phyloP scores from a whole-genome alignment of 2,329 filamentous ascomycete genomes.

The Cercospora canescens region DNA sequence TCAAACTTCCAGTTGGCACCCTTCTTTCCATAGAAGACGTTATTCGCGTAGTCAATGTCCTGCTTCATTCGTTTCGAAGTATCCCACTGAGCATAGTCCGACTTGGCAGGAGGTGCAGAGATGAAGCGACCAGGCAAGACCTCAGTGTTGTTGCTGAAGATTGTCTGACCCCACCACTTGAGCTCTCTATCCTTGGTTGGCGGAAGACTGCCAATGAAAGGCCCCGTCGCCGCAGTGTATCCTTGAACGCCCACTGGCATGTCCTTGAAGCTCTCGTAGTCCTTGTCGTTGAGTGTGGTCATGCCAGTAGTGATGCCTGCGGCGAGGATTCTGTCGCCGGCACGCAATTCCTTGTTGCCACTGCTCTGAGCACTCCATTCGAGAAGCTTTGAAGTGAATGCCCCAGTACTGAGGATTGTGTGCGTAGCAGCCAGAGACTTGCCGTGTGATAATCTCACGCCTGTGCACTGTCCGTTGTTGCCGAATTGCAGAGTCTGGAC shows the following conservation, averaged over 20 bases:
- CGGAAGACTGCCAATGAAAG: constrained; percentile 60
- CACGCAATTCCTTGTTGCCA: constrained; percentile 49
- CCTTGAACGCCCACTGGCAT: constrained; percentile 51
- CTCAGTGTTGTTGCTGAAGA: constrained; percentile 59
- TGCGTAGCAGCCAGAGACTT: constrained; percentile 37
- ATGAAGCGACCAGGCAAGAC: constrained; percentile 55
- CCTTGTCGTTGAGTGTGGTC: constrained; percentile 44
- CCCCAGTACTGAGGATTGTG: constrained; percentile 44
- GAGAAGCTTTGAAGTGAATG: constrained; percentile 45
- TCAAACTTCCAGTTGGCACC: constrained; percentile 59
- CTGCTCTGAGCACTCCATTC: constrained; percentile 53
- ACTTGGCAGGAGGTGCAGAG: constrained; percentile 57
- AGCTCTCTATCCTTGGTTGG: constrained; percentile 49
- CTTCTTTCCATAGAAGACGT: constrained; percentile 61
- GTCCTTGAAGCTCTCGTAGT: constrained; percentile 39
- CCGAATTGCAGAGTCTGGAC: constrained; percentile 51
- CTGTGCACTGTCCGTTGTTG: constrained; percentile 37
- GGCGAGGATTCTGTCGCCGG: constrained; percentile 56
- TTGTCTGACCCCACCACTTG: constrained; percentile 64
- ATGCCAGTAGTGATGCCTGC: constrained; percentile 55
- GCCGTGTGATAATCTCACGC: constrained; percentile 43
- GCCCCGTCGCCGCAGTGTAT: constrained; percentile 39
- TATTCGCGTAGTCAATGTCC: constrained; percentile 59
- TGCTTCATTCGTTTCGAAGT: constrained; percentile 57
- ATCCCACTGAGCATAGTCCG: constrained; percentile 65